Evolutionary conservation across 495 filamentous ascomycete species (phyloP), one percentile per base, ranked within the genome.

Genomic region (Penicillium bovifimosum): DNA sequence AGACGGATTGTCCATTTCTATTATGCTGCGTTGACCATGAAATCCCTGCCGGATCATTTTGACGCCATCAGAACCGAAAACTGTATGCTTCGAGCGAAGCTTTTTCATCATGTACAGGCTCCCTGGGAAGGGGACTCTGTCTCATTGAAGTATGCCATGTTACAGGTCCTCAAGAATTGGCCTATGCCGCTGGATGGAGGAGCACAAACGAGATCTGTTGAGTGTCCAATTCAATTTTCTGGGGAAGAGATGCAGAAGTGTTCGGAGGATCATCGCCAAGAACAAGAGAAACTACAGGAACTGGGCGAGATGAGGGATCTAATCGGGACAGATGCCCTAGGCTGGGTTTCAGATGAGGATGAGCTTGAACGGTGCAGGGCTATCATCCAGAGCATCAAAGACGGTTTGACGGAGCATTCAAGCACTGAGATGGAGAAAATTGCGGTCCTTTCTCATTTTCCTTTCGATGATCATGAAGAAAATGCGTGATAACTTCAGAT

Each of bases 401-500:
- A 36, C 8, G 58, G 58, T 13, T 64, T 66, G 39, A 40, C 64
- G 52, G 63, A 62, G 18, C 50, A 64, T 33, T 66, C 50, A 31
- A 53, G 46, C 16, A 59, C 59, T 26, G 55, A 66, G 35, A 56
- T 48, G 9, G 63, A 68, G 47, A 41, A 50, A 18, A 58, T 9
- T 17, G 52, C 63, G 16, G 20, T 64, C 24, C 33, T 43, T 3
- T 13, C 24, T 9, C 61, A 66, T 54, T 64, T 68, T 52, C 58
- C 61, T 43, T 66, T 68, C 32, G 59, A 64, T 53, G 54, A 64
- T 53, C 53, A 68, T 55, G 46, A 63, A 10, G 63, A 66, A 56
- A 32, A 44, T 18, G 9, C 13, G 17, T 51, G 16, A 51, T 28
- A 48, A 6, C 13, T 34, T 46, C 13, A 24, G n/a, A n/a, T 24